A percentile compares a stretch with the other conserved stretches of the same genome.
Evolutionary conservation across 2,329 filamentous ascomycete species (phyloP).

Genomic region (Diplodia corticola): DNA sequence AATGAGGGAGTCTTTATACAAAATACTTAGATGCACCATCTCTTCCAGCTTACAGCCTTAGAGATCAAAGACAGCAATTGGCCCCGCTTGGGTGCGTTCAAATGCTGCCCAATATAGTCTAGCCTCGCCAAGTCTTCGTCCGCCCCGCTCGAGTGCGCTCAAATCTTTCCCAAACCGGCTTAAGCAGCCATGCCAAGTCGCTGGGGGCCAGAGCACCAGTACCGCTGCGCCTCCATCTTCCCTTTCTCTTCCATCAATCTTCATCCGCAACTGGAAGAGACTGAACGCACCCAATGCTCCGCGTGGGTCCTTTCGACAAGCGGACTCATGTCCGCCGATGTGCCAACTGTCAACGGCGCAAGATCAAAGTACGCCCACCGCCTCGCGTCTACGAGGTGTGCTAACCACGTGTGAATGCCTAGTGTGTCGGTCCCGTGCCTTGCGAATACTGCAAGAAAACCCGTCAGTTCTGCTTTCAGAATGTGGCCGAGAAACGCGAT

Average conservation of each 20-base stretch:
- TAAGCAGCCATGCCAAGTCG: neutral
- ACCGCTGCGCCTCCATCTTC: neutral
- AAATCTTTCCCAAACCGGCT: neutral
- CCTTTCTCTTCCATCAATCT: neutral
- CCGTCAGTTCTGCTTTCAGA: neutral
- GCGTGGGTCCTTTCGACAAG: constrained; percentile 16
- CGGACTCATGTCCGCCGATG: constrained; percentile 4
- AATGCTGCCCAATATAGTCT: neutral
- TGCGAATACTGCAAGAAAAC: constrained; percentile 16
- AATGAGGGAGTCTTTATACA: neutral
- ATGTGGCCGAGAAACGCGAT: neutral
- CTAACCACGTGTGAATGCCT: neutral
- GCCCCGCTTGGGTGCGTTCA: no score
- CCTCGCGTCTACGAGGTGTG: no score
- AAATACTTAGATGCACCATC: no score
- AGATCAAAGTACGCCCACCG: neutral
- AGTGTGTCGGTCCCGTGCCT: neutral
- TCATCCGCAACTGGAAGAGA: neutral
- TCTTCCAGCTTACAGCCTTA: no score
- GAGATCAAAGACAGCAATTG: no score
- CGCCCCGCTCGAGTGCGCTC: neutral
- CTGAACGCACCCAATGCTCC: neutral
- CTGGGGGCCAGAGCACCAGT: neutral
- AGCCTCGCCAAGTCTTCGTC: neutral
- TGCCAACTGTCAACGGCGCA: constrained; percentile 4